phyloP scores from a whole-genome alignment of 1,284 basidiomycete genomes.

The Ceratobasidium sp. region DNA sequence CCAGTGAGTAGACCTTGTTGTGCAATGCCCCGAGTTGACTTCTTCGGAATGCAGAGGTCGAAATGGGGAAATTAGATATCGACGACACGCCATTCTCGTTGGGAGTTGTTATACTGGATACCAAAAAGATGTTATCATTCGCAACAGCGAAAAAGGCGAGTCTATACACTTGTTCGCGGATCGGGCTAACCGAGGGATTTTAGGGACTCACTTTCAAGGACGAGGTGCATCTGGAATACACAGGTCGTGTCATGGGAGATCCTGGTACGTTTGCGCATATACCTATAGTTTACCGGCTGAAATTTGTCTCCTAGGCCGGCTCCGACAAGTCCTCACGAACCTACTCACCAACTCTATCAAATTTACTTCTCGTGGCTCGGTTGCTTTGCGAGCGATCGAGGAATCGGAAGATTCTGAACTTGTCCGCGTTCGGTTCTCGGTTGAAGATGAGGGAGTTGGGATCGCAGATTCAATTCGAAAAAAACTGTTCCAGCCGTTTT shows the following conservation, averaged over 20 bases:
- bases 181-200: background rate
- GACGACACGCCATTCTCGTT: slow-evolving; percentile 37
- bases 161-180: background rate
- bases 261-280: slow-evolving; percentile 23
- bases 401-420: slow-evolving; percentile 6
- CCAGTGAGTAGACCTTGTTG: background rate
- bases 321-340: slow-evolving; percentile 44
- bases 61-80: slow-evolving; percentile 43
- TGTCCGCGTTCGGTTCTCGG: slow-evolving; percentile 33
- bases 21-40: background rate
- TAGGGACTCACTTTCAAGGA: slow-evolving; percentile 36
- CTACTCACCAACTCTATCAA: slow-evolving; percentile 43
- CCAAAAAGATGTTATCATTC: slow-evolving; percentile 43
- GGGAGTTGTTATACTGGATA: slow-evolving; percentile 37
- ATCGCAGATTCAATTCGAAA: slow-evolving; percentile 36
- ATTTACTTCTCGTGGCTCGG: slow-evolving; percentile 40
- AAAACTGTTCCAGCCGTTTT: slow-evolving; percentile 41
- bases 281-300: background rate
- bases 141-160: slow-evolving; percentile 40
- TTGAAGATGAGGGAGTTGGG: slow-evolving; percentile 38
- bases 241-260: slow-evolving; percentile 43
- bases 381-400: slow-evolving; percentile 27
- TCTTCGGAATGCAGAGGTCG: slow-evolving; percentile 20
- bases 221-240: slow-evolving; percentile 25
- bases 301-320: background rate